phyloP scores from a whole-genome alignment of 192 early-diverging fungal genomes.

The Backusella sp. region DNA sequence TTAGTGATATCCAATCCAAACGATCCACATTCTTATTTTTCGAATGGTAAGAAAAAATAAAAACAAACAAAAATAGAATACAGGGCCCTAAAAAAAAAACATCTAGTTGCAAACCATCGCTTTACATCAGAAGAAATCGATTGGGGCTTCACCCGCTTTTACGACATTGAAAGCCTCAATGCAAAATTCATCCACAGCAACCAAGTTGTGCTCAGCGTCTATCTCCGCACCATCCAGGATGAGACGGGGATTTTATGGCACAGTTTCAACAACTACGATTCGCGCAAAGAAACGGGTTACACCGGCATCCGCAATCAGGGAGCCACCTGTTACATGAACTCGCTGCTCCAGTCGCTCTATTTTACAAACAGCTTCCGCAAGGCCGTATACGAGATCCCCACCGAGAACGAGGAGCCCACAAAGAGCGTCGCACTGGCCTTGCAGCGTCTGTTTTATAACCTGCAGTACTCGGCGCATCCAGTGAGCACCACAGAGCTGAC shows the following conservation, averaged over 20 bases:
- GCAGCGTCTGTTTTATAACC: constrained; percentile 91
- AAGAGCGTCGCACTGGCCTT: constrained; percentile 89
- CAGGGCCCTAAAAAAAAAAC: background rate
- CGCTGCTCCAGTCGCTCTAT: constrained; percentile 93
- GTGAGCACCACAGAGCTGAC: constrained; percentile 95
- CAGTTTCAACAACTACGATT: constrained; percentile 73
- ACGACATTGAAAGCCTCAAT: constrained; percentile 53
- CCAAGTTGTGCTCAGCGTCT: constrained; percentile 63
- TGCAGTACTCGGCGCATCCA: constrained; percentile 70
- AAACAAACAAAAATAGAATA: background rate
- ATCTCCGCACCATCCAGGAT: constrained; percentile 80
- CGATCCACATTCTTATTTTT: constrained; percentile 57
- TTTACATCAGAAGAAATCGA: constrained; percentile 81
- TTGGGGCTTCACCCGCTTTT: constrained; percentile 95
- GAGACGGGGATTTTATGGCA: constrained; percentile 94
- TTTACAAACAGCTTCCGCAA: constrained; percentile 94
- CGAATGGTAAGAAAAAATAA: constrained; percentile 42
- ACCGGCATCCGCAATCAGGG: constrained; percentile 97
- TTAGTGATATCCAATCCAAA: constrained; percentile 75
- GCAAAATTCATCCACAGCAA: constrained; percentile 65
- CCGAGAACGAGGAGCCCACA: constrained; percentile 81
- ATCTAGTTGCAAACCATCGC: constrained; percentile 69
- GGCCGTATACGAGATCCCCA: constrained; percentile 91
- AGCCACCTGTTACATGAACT: constrained; percentile 99
- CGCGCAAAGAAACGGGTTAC: constrained; percentile 85